Evolutionary conservation across 345 rosid species (phyloP), one percentile per base, ranked within the genome.

Genomic region (Bruguiera parviflora): DNA sequence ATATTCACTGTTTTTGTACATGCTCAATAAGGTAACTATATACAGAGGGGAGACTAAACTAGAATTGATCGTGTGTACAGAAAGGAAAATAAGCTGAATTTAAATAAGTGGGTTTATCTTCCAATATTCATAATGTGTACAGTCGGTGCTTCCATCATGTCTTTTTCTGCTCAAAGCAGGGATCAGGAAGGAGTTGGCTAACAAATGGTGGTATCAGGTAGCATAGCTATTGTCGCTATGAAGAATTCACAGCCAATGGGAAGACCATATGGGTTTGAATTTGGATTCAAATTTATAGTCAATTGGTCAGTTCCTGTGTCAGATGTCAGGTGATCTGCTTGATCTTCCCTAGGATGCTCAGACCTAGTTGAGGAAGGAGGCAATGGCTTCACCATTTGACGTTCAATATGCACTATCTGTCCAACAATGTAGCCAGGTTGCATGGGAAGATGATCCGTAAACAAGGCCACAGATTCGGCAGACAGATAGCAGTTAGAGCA

Each of bases 211-310:
- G 91, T 82, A 69, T 85, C 97, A 47, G 99, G 99, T 81, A 96
- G 79, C 98, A 96, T 96, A 27, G 99, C 99, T 79, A 96, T 85
- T 51, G 98, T 92, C 84, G 92, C 98, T 70, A 96, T 68, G 73
- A 86, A 96, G 83, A 85, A 92, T 85, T 87, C 97, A 78, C 90
- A 87, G 67, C 99, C 98, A 67, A 82, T 63, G 20, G 96, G 87
- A 66, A 95, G 92, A 60, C 88, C 84, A 63, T 87, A 95, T 31
- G 94, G 98, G 80, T 88, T 96, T 64, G 70, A 65, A 68, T 73
- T 72, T 33, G 84, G 74, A 57, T 83, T 85, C 53, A 85, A 76
- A 77, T 84, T 89, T 80, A 85, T 73, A 73, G 85, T 79, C 74
- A 84, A 70, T 66, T 78, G 68, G 73, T 87, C 91, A 53, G 86